Evolutionary conservation across 441 rosid species (phyloP), one percentile per base, ranked within the genome.

Genomic region (Euphorbia neoarborescens): DNA sequence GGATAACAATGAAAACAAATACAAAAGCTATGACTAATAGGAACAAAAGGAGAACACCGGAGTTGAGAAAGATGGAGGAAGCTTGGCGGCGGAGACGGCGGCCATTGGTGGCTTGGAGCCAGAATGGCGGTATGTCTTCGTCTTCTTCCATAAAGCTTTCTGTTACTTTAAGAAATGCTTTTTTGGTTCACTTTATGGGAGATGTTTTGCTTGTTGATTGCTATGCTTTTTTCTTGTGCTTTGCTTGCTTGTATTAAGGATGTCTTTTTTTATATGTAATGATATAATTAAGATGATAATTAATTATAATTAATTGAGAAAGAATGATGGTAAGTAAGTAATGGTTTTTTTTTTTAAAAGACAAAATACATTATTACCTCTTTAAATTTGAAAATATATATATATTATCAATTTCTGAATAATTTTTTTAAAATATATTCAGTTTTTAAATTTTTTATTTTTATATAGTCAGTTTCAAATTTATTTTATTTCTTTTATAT

Each of bases 71-170:
- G 63, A 82, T 1, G 7, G 88, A 79, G 50, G 85, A 80, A 20
- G 78, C 65, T 28, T 73, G 81, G 32, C 78, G 66, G 69, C 83
- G 77, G 50, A 69, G 62, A 6, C 82, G 76, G 75, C 76, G 65
- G 77, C 54, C 58, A 8, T 69, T 60, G 62, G 78, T 30, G 50
- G 82, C 20, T 35, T 85, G 87, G 54, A 86, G 84, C 98, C 96
- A 90, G 66, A 87, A 92, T 13, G 90, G 93, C 12, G 92, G 63
- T 62, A 28, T 68, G 78, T 87, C 82, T 72, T 81, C 93, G 30
- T 85, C 89, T 57, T 80, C 90, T 70, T 85, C 89, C 92, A 86
- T 87, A 17, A 2, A 35, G 38, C 2, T 30, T 62, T 66, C 64
- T 65, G 8, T 8, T 19, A 35, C 62, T 67, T 68, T 72, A 14